Evolutionary conservation across 345 rosid species (phyloP).

Genomic region (Gossypium bickii): DNA sequence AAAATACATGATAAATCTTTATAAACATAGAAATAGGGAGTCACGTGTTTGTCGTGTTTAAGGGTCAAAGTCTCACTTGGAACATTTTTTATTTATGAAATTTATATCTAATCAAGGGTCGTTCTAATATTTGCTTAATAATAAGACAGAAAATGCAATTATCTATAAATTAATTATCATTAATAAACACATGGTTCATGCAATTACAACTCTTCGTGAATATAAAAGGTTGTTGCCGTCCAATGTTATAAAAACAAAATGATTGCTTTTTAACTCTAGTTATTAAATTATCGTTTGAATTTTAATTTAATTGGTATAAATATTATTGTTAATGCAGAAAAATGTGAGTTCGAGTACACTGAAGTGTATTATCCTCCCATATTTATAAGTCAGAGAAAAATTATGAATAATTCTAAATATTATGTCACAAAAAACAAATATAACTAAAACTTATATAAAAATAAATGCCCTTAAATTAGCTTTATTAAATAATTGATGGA

Average conservation of each 20-base stretch:
- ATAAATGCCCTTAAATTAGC: too few relatives aligned
- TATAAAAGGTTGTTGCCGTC: not conserved
- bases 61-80: not conserved
- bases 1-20: not conserved
- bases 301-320: fast-evolving
- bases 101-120: too few relatives aligned
- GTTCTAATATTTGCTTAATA: not conserved
- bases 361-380: fast-evolving
- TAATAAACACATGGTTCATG: not conserved
- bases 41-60: not conserved
- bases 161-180: not conserved
- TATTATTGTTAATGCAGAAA: fast-evolving
- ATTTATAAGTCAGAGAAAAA: fast-evolving
- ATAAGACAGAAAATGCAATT: not conserved
- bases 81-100: too few relatives aligned
- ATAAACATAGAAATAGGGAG: not conserved
- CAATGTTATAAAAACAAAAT: not conserved
- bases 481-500: too few relatives aligned
- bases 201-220: not conserved
- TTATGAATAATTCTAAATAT: too few relatives aligned
- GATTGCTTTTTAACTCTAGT: not conserved
- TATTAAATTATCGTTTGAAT: too few relatives aligned
- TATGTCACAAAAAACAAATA: too few relatives aligned
- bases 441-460: too few relatives aligned
- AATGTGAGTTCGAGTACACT: not conserved